Evolutionary conservation across 2,329 filamentous ascomycete genomes (phyloP).

Genomic region (Pseudogymnoascus sp.): DNA sequence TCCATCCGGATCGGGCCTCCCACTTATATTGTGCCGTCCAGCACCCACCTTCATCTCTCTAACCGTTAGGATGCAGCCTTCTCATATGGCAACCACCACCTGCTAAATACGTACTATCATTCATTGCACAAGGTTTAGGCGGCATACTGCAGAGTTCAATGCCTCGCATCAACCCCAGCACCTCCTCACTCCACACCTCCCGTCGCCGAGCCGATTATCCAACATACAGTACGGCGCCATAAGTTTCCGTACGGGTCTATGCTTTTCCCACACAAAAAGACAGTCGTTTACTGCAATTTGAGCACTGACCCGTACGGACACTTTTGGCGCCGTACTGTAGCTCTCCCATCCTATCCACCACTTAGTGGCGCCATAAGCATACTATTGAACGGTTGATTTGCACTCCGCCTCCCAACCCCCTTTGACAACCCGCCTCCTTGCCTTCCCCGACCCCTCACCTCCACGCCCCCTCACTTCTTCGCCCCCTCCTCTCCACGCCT

Average conservation of each 20-base stretch:
- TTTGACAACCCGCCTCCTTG: background rate
- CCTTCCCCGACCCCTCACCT: background rate
- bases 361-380: background rate
- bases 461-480: background rate
- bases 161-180: background rate
- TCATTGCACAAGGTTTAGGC: background rate
- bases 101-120: background rate
- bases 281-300: too few relatives aligned
- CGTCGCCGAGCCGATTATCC: background rate
- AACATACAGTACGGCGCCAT: too few relatives aligned
- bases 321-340: too few relatives aligned
- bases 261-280: too few relatives aligned
- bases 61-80: constrained; percentile 1
- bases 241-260: too few relatives aligned
- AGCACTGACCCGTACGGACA: too few relatives aligned
- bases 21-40: constrained; percentile 4
- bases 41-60: background rate
- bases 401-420: background rate
- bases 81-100: background rate
- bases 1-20: constrained; percentile 6
- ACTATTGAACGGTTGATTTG: background rate
- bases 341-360: background rate
- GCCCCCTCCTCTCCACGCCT: background rate
- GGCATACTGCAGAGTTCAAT: background rate
- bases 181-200: background rate